These are phyloP conservation scores for Strigomonas culicis DNA, from an alignment of 208 protist genomes.

Conservation along the genomic window DNA sequence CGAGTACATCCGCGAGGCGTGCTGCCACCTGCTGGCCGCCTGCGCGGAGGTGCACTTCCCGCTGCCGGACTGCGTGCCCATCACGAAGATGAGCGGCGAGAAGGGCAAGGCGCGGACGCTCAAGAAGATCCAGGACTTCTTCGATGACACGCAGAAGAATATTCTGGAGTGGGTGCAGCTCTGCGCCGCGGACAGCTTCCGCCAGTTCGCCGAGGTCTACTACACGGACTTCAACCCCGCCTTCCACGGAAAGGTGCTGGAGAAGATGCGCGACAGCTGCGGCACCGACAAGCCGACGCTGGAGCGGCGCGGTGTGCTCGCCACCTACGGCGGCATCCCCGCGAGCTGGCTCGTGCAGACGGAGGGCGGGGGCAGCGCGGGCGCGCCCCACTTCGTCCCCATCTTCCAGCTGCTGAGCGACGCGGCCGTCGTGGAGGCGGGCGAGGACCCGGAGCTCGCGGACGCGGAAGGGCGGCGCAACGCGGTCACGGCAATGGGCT, in stretches of 20 bases:
- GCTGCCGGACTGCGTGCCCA: slow-evolving; percentile 59
- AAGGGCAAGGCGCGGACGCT: slow-evolving; percentile 53
- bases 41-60: slow-evolving; percentile 53
- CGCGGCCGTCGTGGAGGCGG: slow-evolving; percentile 20
- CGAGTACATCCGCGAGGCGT: slow-evolving; percentile 89
- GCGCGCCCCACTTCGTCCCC: slow-evolving; percentile 10
- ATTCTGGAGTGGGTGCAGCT: slow-evolving; percentile 84
- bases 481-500: slow-evolving; percentile 61
- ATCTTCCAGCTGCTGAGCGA: slow-evolving; percentile 19
- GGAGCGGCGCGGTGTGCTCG: slow-evolving; percentile 78
- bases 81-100: slow-evolving; percentile 47
- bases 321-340: slow-evolving; percentile 80
- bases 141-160: slow-evolving; percentile 90
- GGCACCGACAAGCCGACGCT: slow-evolving; percentile 35
- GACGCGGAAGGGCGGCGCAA: slow-evolving; percentile 93
- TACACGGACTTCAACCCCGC: slow-evolving; percentile 49
- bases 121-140: slow-evolving; percentile 68
- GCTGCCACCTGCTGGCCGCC: slow-evolving; percentile 83
- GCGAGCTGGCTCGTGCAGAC: slow-evolving; percentile 29
- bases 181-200: slow-evolving; percentile 59
- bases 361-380: not conserved
- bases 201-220: slow-evolving; percentile 54
- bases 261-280: slow-evolving; percentile 44
- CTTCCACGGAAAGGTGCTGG: slow-evolving; percentile 76
- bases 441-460: slow-evolving; percentile 46